phyloP scores from a whole-genome alignment of 2,329 filamentous ascomycete species.

The Aspergillus transmontanensis region DNA sequence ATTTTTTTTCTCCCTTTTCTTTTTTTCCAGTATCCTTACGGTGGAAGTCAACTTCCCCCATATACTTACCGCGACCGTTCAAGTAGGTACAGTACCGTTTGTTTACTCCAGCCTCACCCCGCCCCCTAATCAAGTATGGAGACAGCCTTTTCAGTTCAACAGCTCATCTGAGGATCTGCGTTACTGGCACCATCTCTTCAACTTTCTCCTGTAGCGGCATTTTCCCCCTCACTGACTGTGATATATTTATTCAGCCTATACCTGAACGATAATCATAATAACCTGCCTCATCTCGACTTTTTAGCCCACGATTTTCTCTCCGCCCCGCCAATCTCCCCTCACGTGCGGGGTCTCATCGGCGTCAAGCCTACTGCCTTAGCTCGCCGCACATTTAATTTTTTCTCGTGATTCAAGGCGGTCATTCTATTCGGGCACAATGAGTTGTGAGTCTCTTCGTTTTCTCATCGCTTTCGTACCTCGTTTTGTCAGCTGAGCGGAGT shows the following conservation, averaged over 20 bases:
- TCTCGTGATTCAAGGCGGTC: background rate
- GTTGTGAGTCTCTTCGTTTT: slow-evolving; percentile 25
- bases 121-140: background rate
- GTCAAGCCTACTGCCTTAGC: slow-evolving; percentile 17
- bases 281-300: background rate
- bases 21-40: background rate
- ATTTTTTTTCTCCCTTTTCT: background rate
- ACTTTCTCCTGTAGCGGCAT: background rate
- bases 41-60: background rate
- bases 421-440: slow-evolving; percentile 22
- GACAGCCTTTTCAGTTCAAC: background rate
- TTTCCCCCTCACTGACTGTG: background rate
- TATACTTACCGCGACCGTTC: background rate
- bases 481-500: slow-evolving; percentile 4
- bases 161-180: background rate
- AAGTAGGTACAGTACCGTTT: background rate
- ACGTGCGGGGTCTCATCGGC: slow-evolving; percentile 28
- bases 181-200: background rate
- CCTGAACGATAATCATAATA: background rate
- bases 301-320: background rate
- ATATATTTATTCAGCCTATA: background rate
- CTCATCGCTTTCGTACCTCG: background rate
- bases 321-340: slow-evolving; percentile 18
- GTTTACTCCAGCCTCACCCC: background rate
- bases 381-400: slow-evolving; percentile 20